Evolutionary conservation across 768 basidiomycete genomes (phyloP).

Genomic region (Podaxis mareebaensis): DNA sequence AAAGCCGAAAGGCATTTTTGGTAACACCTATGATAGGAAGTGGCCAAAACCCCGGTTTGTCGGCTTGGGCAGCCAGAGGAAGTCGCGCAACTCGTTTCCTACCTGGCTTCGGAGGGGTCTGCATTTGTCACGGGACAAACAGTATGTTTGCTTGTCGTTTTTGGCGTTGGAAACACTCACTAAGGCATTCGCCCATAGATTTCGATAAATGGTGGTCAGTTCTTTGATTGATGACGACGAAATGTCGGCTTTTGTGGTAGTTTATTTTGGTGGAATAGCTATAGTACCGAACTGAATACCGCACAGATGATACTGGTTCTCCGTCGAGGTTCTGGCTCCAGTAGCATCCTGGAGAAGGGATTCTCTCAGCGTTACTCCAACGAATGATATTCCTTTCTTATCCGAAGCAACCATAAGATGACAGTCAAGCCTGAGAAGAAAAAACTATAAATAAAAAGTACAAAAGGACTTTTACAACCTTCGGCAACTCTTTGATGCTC

Average conservation of each 20-base stretch:
- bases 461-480: too few species aligned
- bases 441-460: too few species aligned
- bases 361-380: too few species aligned
- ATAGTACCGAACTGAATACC: too few species aligned
- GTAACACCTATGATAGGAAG: not conserved
- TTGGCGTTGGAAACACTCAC: not conserved
- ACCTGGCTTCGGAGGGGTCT: slow-evolving; percentile 21
- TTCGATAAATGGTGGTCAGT: slow-evolving; percentile 6
- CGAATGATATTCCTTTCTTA: too few species aligned
- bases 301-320: too few species aligned
- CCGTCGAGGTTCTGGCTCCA: too few species aligned
- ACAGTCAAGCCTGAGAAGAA: too few species aligned
- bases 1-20: not conserved
- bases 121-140: slow-evolving; percentile 20
- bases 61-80: slow-evolving; percentile 14
- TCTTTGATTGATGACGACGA: not conserved
- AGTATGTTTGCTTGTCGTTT: not conserved
- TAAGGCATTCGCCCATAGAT: not conserved
- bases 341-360: too few species aligned
- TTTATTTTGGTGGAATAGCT: too few species aligned
- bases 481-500: too few species aligned
- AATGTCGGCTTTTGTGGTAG: not conserved
- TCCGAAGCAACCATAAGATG: too few species aligned
- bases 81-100: slow-evolving; percentile 23
- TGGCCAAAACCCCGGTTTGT: not conserved